phyloP scores from a whole-genome alignment of 768 basidiomycete genomes.

The Cyclocybe aegerita region DNA sequence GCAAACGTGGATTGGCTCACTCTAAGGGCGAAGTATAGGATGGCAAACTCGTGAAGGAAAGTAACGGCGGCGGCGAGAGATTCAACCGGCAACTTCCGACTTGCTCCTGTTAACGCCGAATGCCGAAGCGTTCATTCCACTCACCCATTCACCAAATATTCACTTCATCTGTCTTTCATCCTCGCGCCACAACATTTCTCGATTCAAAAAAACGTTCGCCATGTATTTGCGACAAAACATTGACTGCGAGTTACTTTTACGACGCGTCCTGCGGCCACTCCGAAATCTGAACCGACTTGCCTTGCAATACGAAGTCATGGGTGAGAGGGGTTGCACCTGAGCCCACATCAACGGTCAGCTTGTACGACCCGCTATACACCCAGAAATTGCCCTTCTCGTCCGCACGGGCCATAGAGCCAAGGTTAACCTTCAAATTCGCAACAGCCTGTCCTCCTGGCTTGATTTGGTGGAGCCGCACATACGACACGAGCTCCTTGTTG shows the following conservation, averaged over 20 bases:
- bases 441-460: conserved; percentile 20
- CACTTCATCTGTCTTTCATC: no score
- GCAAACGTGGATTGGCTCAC: conserved; percentile 17
- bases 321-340: conserved; percentile 28
- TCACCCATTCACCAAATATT: neutral
- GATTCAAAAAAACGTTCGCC: no score
- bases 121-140: conserved; percentile 13
- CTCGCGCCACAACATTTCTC: no score
- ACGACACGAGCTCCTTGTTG: conserved; percentile 51
- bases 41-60: conserved; percentile 22
- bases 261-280: conserved; percentile 35
- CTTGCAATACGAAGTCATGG: conserved; percentile 43
- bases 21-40: conserved; percentile 20
- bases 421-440: conserved; percentile 40
- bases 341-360: conserved; percentile 40
- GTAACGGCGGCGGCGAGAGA: conserved; percentile 17
- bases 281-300: conserved; percentile 37
- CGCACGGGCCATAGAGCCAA: conserved; percentile 49
- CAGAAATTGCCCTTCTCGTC: conserved; percentile 44
- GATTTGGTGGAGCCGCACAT: conserved; percentile 37
- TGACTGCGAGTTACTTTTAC: neutral
- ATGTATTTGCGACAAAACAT: neutral
- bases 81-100: conserved; percentile 38
- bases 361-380: conserved; percentile 46
- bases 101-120: conserved; percentile 37